Conservation (phyloP, 2,329 filamentous ascomycete genomes). For the Talaromyces marneffei region DNA sequence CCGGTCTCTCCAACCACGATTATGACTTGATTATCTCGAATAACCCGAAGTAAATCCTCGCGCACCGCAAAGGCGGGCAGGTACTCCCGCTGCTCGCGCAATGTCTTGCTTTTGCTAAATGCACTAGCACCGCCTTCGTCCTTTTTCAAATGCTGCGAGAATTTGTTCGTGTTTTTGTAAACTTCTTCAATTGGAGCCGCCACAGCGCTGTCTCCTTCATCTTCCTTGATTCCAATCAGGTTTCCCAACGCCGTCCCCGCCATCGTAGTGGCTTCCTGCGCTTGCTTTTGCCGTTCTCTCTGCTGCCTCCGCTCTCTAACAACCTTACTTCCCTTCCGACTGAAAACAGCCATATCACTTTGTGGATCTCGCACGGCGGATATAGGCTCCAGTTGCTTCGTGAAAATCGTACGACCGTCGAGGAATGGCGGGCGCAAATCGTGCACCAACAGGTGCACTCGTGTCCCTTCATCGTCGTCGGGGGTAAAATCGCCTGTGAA, state of each 20-base stretch:
- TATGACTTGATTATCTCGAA: conserved; percentile 92
- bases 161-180: conserved; percentile 65
- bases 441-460: conserved; percentile 87
- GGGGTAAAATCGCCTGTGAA: conserved; percentile 77
- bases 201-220: conserved; percentile 77
- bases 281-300: conserved; percentile 86
- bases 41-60: conserved; percentile 84
- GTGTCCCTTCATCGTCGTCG: conserved; percentile 75
- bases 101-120: conserved; percentile 86
- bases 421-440: conserved; percentile 91
- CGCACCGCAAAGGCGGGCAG: conserved; percentile 93
- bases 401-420: conserved; percentile 92
- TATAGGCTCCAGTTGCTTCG: conserved; percentile 91
- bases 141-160: conserved; percentile 84
- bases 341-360: conserved; percentile 98
- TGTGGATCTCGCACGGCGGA: conserved; percentile 88
- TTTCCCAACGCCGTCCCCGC: conserved; percentile 90
- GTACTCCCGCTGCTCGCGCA: conserved; percentile 87
- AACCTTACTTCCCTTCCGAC: conserved; percentile 86
- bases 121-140: conserved; percentile 73
- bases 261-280: conserved; percentile 88
- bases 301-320: conserved; percentile 88
- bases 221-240: conserved; percentile 90
- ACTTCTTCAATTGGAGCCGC: conserved; percentile 69
- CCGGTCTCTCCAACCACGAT: conserved; percentile 97